Conservation (phyloP, 495 filamentous ascomycete species). For the Cenococcum geophilum region DNA sequence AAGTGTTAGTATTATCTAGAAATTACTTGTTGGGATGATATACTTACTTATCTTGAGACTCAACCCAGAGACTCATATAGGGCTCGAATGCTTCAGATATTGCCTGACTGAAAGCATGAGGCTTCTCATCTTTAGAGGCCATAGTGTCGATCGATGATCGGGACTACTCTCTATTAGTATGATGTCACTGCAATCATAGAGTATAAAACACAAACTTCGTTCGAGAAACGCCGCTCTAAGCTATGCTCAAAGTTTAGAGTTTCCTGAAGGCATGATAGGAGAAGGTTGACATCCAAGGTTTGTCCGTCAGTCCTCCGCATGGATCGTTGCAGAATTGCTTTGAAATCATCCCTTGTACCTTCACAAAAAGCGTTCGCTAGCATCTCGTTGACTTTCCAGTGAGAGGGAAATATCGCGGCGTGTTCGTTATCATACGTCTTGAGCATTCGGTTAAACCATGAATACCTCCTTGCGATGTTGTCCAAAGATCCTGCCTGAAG, state of each 20-base stretch:
- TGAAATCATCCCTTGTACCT: slow-evolving; percentile 91
- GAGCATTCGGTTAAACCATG: slow-evolving; percentile 93
- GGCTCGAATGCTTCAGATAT: slow-evolving; percentile 98
- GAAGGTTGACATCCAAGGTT: slow-evolving; percentile 82
- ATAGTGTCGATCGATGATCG: slow-evolving; percentile 90
- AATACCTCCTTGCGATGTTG: slow-evolving; percentile 90
- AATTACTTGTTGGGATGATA: neutral
- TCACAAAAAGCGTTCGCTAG: slow-evolving; percentile 93
- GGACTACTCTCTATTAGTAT: slow-evolving; percentile 39
- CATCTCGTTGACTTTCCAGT: slow-evolving; percentile 86
- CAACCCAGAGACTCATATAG: slow-evolving; percentile 94
- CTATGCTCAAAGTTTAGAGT: slow-evolving; percentile 96
- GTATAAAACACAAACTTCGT: slow-evolving; percentile 42
- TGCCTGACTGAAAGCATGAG: slow-evolving; percentile 76
- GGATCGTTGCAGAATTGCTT: slow-evolving; percentile 79
- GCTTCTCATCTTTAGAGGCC: slow-evolving; percentile 69
- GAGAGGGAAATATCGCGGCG: slow-evolving; percentile 74
- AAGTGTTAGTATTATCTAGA: slow-evolving; percentile 10
- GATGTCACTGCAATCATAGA: neutral
- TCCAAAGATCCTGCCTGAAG: slow-evolving; percentile 79
- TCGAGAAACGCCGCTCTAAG: slow-evolving; percentile 76
- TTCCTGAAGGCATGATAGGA: slow-evolving; percentile 90
- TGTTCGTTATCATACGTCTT: slow-evolving; percentile 97
- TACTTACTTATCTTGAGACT: slow-evolving; percentile 75
- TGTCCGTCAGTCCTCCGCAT: slow-evolving; percentile 72